Base-by-base conservation (phyloP, 139 green algal genomes). In the Spirogloea muscicola region DNA sequence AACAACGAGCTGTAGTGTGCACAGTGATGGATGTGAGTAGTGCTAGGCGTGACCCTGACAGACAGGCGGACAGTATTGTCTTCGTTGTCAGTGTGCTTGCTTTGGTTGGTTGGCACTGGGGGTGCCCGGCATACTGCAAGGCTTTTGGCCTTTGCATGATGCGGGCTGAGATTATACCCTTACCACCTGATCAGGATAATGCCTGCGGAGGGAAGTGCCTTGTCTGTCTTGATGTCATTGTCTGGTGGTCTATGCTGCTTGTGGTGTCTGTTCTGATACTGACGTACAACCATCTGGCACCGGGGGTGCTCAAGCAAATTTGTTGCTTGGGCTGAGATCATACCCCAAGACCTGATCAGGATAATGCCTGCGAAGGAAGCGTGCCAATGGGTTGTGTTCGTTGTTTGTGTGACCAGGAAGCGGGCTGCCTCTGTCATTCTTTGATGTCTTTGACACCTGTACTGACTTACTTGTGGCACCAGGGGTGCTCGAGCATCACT, bases 261-360 rank as follows among this genome's bases (percentile, higher is more conserved):
- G n/a, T n/a, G n/a, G n/a, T n/a, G n/a, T n/a, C n/a, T n/a, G n/a
- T n/a, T n/a, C n/a, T n/a, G n/a, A n/a, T n/a, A n/a, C n/a, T n/a
- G n/a, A n/a, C n/a, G n/a, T n/a, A n/a, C n/a, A n/a, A n/a, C n/a
- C n/a, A n/a, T n/a, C n/a, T n/a, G n/a, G n/a, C n/a, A n/a, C n/a
- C n/a, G n/a, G n/a, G n/a, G n/a, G n/a, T n/a, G n/a, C n/a, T n/a
- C n/a, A n/a, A n/a, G n/a, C n/a, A n/a, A n/a, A n/a, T n/a, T n/a
- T n/a, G n/a, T n/a, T n/a, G n/a, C n/a, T n/a, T n/a, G n/a, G 65
- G 68, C 68, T 76, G 68, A 76, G 69, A 78, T 68, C 46, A 78
- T 41, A 78, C 72, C 72, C 72, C 38, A 72, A 31, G 7, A 80
- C 72, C 72, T 75, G 72, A 80, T 27, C 72, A 80, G 40, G 72